These are phyloP conservation scores for Myxozyma sirexii DNA, from an alignment of 805 yeast genomes.

Conservation along the genomic window DNA sequence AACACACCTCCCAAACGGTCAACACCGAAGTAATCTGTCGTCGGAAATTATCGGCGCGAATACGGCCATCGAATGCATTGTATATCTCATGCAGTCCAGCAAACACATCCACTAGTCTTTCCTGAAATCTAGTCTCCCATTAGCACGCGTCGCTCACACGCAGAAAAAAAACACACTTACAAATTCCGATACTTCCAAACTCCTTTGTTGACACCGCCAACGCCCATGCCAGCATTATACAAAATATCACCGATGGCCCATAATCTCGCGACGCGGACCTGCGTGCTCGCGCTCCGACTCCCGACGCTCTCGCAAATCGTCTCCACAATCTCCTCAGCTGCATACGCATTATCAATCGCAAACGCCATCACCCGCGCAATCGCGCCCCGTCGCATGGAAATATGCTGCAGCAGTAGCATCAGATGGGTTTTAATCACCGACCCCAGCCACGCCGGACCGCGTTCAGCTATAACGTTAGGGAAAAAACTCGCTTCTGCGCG, in stretches of 20 bases:
- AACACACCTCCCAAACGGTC: constrained; percentile 33
- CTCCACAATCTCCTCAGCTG: constrained; percentile 37
- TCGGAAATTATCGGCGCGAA: constrained; percentile 32
- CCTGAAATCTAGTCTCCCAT: constrained; percentile 16
- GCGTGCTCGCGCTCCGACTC: constrained; percentile 21
- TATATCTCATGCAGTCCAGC: constrained; percentile 12
- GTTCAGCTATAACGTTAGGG: constrained; percentile 4
- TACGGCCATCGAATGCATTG: constrained; percentile 28
- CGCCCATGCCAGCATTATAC: constrained; percentile 34
- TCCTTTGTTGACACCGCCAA: constrained; percentile 26
- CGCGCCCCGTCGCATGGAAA: constrained; percentile 38
- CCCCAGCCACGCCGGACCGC: constrained; percentile 32
- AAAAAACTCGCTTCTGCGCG: background rate
- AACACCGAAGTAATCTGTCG: constrained; percentile 28
- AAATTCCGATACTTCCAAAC: constrained; percentile 31
- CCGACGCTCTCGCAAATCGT: constrained; percentile 34
- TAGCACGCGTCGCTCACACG: background rate
- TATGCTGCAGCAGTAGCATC: constrained; percentile 35
- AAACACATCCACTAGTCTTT: constrained; percentile 24
- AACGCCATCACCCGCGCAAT: constrained; percentile 41
- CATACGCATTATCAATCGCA: constrained; percentile 36
- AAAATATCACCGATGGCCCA: constrained; percentile 39
- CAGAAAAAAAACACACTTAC: constrained; percentile 15
- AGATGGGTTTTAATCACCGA: constrained; percentile 30
- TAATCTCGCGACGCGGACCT: constrained; percentile 33